Evolutionary conservation across 306 rosid genomes (phyloP).

Genomic region (Dryas alaskensis): DNA sequence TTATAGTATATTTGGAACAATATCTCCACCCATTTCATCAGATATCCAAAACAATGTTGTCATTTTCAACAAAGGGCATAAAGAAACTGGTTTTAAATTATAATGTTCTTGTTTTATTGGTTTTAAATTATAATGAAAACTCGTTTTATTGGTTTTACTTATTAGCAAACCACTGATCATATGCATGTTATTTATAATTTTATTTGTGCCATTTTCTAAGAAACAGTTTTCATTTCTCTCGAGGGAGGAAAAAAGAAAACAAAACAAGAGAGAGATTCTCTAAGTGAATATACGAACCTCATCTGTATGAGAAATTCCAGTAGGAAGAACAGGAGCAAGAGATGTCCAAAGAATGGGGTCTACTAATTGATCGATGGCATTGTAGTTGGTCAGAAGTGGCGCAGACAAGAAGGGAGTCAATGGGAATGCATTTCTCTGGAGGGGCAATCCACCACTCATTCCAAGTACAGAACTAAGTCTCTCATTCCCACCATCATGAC

Average conservation of each 20-base stretch:
- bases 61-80: background rate
- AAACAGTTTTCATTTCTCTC: background rate
- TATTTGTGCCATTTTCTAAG: background rate
- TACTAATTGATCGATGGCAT: conserved; percentile 65
- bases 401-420: conserved; percentile 76
- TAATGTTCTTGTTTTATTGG: background rate
- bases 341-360: conserved; percentile 92
- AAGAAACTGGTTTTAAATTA: background rate
- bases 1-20: background rate
- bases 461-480: conserved; percentile 59
- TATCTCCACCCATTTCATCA: background rate
- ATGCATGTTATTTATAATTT: background rate
- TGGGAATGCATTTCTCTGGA: conserved; percentile 79
- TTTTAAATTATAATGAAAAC: background rate
- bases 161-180: background rate
- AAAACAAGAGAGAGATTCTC: background rate
- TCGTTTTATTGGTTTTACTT: background rate
- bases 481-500: conserved; percentile 43
- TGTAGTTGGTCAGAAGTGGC: conserved; percentile 78
- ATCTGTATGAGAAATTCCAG: conserved; percentile 56
- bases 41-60: background rate
- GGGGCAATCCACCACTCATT: conserved; percentile 67
- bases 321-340: conserved; percentile 73
- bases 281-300: conserved; percentile 64
- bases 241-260: background rate